phyloP scores from a whole-genome alignment of 495 filamentous ascomycete species.

The Lasiosphaeria miniovina region DNA sequence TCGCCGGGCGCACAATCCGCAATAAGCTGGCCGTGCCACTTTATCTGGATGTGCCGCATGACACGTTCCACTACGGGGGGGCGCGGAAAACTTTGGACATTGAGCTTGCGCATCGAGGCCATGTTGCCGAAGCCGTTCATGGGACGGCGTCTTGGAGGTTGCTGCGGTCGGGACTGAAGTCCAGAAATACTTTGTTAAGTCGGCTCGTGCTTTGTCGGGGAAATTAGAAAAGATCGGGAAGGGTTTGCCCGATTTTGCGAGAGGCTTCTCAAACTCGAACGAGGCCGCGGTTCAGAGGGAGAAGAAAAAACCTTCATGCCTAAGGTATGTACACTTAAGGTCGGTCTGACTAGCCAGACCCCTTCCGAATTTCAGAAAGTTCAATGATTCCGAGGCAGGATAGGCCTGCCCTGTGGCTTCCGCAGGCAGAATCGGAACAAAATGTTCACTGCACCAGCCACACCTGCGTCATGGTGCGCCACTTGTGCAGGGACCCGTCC shows the following conservation, averaged over 20 bases:
- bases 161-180: not conserved
- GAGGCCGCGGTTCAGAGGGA: too few species aligned
- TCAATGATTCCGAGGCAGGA: not conserved
- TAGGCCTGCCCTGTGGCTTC: not conserved
- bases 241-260: too few species aligned
- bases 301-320: too few species aligned
- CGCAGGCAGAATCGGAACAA: too few species aligned
- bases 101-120: constrained; percentile 44
- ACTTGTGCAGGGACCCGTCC: too few species aligned
- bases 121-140: constrained; percentile 14
- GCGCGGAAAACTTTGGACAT: constrained; percentile 57
- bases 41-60: constrained; percentile 49
- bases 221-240: too few species aligned
- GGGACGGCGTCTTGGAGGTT: not conserved
- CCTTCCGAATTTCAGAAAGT: not conserved
- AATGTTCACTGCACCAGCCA: too few species aligned
- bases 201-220: too few species aligned
- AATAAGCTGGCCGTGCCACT: constrained; percentile 49
- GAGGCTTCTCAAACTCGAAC: too few species aligned
- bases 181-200: too few species aligned
- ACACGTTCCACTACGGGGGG: constrained; percentile 52
- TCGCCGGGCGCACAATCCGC: constrained; percentile 50
- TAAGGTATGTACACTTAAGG: too few species aligned
- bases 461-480: too few species aligned
- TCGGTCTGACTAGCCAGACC: not conserved